Conservation (phyloP, 106 monocot genomes). For the Phalaenopsis aphrodite region DNA sequence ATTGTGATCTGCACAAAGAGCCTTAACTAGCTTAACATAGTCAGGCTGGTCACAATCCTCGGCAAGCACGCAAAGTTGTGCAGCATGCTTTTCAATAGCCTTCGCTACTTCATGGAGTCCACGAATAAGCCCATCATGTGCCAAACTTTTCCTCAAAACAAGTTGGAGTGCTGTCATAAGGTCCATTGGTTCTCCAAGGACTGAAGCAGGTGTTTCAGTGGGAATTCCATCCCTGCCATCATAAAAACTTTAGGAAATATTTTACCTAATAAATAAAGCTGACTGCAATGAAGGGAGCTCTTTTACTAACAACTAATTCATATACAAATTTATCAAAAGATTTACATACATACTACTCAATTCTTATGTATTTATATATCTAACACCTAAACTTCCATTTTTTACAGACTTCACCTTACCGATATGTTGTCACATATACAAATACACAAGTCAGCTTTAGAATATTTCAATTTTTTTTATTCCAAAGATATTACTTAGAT, state of each 20-base stretch:
- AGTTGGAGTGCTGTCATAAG: conserved; percentile 66
- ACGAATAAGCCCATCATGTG: conserved; percentile 54
- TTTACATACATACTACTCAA: too few relatives aligned
- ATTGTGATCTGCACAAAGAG: conserved; percentile 17
- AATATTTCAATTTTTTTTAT: too few relatives aligned
- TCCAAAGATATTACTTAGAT: too few relatives aligned
- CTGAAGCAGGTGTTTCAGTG: conserved; percentile 21
- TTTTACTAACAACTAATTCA: too few relatives aligned
- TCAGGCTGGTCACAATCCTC: conserved; percentile 85
- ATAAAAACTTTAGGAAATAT: background rate
- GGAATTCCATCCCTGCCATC: conserved; percentile 26
- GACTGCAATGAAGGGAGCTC: too few relatives aligned
- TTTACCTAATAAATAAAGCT: background rate
- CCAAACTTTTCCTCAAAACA: conserved; percentile 55
- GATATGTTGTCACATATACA: too few relatives aligned
- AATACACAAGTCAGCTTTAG: too few relatives aligned
- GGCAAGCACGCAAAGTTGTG: conserved; percentile 65
- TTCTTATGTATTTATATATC: too few relatives aligned
- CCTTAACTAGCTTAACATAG: conserved; percentile 28
- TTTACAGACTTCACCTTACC: too few relatives aligned
- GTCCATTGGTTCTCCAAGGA: conserved; percentile 72
- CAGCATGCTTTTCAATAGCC: conserved; percentile 60
- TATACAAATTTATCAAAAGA: too few relatives aligned
- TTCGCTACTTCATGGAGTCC: conserved; percentile 66
- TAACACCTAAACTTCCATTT: too few relatives aligned